These are phyloP conservation scores for Cyberlindnera meyerae DNA, from an alignment of 805 yeast species.

Conservation along the genomic window DNA sequence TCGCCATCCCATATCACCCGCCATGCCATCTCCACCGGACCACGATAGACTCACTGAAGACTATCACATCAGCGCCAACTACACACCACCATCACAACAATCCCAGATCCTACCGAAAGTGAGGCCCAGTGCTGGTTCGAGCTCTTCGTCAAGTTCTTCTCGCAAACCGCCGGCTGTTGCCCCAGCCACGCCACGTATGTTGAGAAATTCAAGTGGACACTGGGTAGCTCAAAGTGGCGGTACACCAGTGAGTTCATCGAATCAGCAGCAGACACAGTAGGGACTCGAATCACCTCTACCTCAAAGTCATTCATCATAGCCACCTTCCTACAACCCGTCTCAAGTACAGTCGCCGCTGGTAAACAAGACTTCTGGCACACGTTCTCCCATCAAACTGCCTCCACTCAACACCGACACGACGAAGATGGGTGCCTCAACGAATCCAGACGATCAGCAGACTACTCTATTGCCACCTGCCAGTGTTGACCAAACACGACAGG, in stretches of 20 bases:
- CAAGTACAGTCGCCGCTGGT: constrained; percentile 6
- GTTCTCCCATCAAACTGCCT: constrained; percentile 12
- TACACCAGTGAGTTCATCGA: constrained; percentile 3
- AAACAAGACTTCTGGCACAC: constrained; percentile 1
- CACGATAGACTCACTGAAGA: constrained; percentile 17
- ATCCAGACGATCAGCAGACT: not conserved
- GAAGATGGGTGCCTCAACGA: not conserved
- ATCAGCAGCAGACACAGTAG: constrained; percentile 1
- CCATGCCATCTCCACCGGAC: constrained; percentile 17
- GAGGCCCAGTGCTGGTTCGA: constrained; percentile 14
- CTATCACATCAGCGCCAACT: constrained; percentile 23
- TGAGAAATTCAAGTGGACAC: constrained; percentile 49
- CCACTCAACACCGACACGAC: constrained; percentile 12
- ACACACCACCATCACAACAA: constrained; percentile 15
- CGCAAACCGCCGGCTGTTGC: constrained; percentile 27
- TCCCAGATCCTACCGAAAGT: constrained; percentile 22
- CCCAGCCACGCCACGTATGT: constrained; percentile 70
- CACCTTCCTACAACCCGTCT: constrained; percentile 3
- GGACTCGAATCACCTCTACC: too few species aligned
- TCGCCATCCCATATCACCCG: not conserved
- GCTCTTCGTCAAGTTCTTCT: constrained; percentile 8
- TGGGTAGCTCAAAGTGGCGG: constrained; percentile 14
- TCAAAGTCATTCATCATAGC: not conserved
- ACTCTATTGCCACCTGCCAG: constrained; percentile 18
- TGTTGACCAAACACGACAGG: constrained; percentile 13